Evolutionary conservation across 1,284 basidiomycete genomes (phyloP).

Genomic region (Trametes sp.): DNA sequence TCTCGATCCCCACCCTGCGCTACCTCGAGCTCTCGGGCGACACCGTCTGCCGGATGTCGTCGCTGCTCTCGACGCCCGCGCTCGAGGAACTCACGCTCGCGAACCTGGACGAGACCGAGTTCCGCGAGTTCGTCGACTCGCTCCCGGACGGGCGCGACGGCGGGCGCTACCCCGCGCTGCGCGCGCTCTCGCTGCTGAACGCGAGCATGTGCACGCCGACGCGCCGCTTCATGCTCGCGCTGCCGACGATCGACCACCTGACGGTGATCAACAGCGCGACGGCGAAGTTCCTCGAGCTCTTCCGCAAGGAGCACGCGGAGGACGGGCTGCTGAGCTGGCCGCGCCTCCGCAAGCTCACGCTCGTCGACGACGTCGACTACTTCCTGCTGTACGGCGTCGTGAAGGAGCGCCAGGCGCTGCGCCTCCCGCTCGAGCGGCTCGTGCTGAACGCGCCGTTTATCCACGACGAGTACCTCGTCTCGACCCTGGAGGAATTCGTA

Average conservation of each 20-base stretch:
- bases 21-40: constrained; percentile 40
- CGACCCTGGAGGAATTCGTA: constrained; percentile 34
- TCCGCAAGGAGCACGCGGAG: constrained; percentile 33
- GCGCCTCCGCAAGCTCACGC: constrained; percentile 33
- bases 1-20: constrained; percentile 34
- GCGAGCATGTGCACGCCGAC: constrained; percentile 35
- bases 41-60: constrained; percentile 38
- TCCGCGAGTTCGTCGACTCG: constrained; percentile 38
- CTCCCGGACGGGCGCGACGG: constrained; percentile 25
- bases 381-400: constrained; percentile 35
- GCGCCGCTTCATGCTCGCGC: constrained; percentile 35
- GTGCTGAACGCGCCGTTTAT: constrained; percentile 38
- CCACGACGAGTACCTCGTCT: constrained; percentile 31
- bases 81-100: constrained; percentile 37
- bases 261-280: constrained; percentile 39
- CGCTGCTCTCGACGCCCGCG: constrained; percentile 34
- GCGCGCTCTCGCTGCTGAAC: constrained; percentile 34
- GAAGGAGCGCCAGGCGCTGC: constrained; percentile 31
- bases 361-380: constrained; percentile 38
- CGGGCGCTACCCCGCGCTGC: constrained; percentile 30
- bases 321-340: constrained; percentile 32
- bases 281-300: constrained; percentile 37
- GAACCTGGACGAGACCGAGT: constrained; percentile 42
- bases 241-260: constrained; percentile 36
- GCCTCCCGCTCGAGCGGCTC: constrained; percentile 33